These are phyloP conservation scores for Lathyrus oleraceus DNA, from an alignment of 306 rosid species.

Conservation along the genomic window DNA sequence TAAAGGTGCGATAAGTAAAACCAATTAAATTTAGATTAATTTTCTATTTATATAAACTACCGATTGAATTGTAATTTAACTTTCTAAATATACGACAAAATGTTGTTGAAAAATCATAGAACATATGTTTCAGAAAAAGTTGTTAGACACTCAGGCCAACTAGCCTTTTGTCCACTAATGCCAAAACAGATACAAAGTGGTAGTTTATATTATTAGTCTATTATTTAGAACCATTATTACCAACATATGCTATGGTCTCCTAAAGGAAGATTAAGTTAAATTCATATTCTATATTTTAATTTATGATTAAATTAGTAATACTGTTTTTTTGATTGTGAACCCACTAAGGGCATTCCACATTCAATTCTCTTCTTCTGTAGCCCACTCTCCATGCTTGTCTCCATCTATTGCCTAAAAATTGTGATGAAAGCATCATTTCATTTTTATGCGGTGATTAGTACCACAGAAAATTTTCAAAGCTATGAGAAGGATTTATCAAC, in stretches of 20 bases:
- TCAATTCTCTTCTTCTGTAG: conserved; percentile 45
- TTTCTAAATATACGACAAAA: too few species aligned
- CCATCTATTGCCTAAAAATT: conserved; percentile 57
- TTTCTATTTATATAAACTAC: too few species aligned
- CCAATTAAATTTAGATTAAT: too few species aligned
- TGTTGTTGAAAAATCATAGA: too few species aligned
- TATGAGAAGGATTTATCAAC: conserved; percentile 34
- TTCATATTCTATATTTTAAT: conserved; percentile 11
- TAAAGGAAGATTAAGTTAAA: conserved; percentile 38
- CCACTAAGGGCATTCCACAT: conserved; percentile 47
- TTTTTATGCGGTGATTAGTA: conserved; percentile 53
- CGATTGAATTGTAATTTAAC: too few species aligned
- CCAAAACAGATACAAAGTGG: conserved; percentile 5
- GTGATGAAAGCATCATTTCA: conserved; percentile 47
- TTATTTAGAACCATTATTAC: conserved; percentile 36
- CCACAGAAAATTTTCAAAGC: conserved; percentile 57
- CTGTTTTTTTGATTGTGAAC: conserved; percentile 62
- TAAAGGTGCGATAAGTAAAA: too few species aligned
- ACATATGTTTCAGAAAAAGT: not conserved
- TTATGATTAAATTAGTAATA: conserved; percentile 38
- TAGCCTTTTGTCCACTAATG: conserved; percentile 9
- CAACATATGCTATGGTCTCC: conserved; percentile 38
- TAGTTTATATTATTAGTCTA: conserved; percentile 22
- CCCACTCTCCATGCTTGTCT: conserved; percentile 56
- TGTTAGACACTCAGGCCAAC: conserved; percentile 19